Evolutionary conservation across 2,329 filamentous ascomycete genomes (phyloP), one percentile per base, ranked within the genome.

Genomic region (Sclerotinia spermophila): DNA sequence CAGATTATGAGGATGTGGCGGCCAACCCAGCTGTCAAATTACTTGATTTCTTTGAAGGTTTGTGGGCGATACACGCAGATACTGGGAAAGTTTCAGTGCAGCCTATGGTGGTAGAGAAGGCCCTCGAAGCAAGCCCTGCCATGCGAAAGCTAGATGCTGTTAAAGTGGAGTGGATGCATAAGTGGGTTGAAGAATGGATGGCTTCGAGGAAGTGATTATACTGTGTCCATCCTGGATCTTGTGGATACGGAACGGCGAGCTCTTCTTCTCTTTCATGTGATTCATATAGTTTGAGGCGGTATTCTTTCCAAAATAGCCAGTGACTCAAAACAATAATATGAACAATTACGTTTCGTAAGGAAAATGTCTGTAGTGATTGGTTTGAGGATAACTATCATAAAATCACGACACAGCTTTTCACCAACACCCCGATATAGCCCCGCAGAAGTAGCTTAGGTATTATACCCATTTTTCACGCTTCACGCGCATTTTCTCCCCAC

Each of bases 181-280:
- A 67, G 40, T 67, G 64, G 64, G 48, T 40, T 40, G 64, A 42
- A 30, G 48, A 42, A 42, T 67, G 64, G 64, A n/a, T 67, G 17
- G 35, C 30, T 44, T 30, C 45, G 44, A 51, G 38, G 60, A 33
- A 33, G 19, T 30, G 60, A 64, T 30, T 55, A 19, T 19, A 55
- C 51, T 55, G 13, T 55, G 27, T 55, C 13, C 48, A 45, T 45
- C 44, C 44, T 45, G 17, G 44, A 45, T 15, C 44, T 45, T 21
- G 44, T 45, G 44, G 13, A 45, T 45, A 45, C 44, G 17, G 44
- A 19, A 45, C 21, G 44, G 17, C 17, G 17, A 45, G 44, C 44
- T 45, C 17, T 45, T 45, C 17, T 45, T 45, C 17, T 45, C 44
- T 45, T 45, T 45, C 17, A 45, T 45, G 44, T 45, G 15, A 45